phyloP scores from a whole-genome alignment of 148 eudicot genomes.

The Persicaria maculosa region DNA sequence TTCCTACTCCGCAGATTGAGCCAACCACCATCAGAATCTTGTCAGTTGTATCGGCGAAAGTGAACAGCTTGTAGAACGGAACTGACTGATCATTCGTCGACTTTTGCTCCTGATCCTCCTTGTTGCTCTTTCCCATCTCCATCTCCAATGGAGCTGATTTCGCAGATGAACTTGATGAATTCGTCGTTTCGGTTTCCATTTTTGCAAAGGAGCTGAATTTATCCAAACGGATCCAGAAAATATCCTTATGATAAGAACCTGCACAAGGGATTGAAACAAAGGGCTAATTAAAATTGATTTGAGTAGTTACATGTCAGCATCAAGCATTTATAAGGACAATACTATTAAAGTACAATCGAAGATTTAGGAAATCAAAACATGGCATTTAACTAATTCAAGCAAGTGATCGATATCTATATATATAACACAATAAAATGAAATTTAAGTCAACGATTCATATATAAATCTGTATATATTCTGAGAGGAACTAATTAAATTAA shows the following conservation, averaged over 20 bases:
- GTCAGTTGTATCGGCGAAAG: constrained; percentile 58
- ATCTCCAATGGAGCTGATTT: constrained; percentile 2
- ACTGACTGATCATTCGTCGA: constrained; percentile 20
- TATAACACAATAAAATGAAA: too few relatives aligned
- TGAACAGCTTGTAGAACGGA: constrained; percentile 53
- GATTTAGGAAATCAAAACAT: too few relatives aligned
- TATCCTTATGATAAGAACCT: neutral
- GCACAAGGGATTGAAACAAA: neutral
- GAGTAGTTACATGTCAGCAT: neutral
- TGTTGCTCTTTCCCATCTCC: neutral
- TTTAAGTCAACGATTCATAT: too few relatives aligned
- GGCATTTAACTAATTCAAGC: too few relatives aligned
- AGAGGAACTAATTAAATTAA: too few relatives aligned
- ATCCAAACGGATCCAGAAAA: neutral
- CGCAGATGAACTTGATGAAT: neutral
- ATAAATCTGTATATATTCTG: too few relatives aligned
- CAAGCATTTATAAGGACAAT: too few relatives aligned
- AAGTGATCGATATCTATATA: too few relatives aligned
- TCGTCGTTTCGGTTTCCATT: neutral
- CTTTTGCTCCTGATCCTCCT: constrained; percentile 8
- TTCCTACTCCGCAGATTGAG: constrained; percentile 47
- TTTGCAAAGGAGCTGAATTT: neutral
- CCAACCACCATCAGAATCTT: constrained; percentile 50
- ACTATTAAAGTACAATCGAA: too few relatives aligned
- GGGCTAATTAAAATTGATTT: neutral